phyloP scores from a whole-genome alignment of 169 alveolate genomes.

The Neospora caninum region DNA sequence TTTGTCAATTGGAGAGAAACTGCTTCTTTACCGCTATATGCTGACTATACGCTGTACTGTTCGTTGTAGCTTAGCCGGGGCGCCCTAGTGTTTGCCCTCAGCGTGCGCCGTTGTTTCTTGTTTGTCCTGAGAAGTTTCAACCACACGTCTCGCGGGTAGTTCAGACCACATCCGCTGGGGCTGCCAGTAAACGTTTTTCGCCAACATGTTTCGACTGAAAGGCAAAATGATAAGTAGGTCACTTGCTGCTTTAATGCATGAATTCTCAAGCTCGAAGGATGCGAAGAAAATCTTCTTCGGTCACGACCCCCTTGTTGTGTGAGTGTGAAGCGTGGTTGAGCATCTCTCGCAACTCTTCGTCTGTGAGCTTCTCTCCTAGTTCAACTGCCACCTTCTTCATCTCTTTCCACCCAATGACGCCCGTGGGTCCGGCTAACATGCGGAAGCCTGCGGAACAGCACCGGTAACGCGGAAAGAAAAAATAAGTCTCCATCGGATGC shows the following conservation, averaged over 20 bases:
- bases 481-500: not conserved
- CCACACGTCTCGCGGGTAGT: too few relatives aligned
- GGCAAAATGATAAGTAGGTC: too few relatives aligned
- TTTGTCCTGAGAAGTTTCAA: too few relatives aligned
- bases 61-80: too few relatives aligned
- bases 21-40: too few relatives aligned
- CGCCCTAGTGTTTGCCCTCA: too few relatives aligned
- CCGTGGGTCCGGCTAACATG: conserved; percentile 26
- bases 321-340: conserved; percentile 34
- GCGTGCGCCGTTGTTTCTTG: too few relatives aligned
- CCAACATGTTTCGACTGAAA: too few relatives aligned
- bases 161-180: too few relatives aligned
- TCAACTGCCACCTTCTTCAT: conserved; percentile 85
- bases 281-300: conserved; percentile 63
- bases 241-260: not conserved
- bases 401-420: conserved; percentile 80
- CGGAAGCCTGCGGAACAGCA: conserved; percentile 9
- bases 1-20: too few relatives aligned
- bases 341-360: conserved; percentile 66
- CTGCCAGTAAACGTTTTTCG: too few relatives aligned
- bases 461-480: not conserved
- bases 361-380: conserved; percentile 58
- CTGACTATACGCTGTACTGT: too few relatives aligned
- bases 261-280: conserved; percentile 44
- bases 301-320: conserved; percentile 19